Evolutionary conservation across 345 rosid species (phyloP).

Genomic region (Sisymbrium altissimum): DNA sequence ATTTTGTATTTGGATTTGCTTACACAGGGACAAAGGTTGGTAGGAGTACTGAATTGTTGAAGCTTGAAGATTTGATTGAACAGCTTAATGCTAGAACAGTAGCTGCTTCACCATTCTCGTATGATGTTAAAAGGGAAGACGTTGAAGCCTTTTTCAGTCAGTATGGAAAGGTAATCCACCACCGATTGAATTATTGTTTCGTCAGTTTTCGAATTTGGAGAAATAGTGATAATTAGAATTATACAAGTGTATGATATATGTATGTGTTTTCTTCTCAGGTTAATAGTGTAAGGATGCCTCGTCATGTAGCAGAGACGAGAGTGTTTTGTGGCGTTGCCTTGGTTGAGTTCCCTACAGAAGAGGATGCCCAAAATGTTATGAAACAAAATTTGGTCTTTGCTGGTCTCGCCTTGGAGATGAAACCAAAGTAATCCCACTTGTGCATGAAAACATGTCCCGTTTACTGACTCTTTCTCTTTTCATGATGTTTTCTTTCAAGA

Average conservation of each 20-base stretch:
- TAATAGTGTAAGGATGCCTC: conserved; percentile 88
- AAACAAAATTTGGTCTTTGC: conserved; percentile 58
- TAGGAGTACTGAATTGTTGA: conserved; percentile 53
- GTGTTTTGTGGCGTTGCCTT: conserved; percentile 77
- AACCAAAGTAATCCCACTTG: conserved; percentile 62
- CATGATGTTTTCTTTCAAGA: conserved; percentile 2
- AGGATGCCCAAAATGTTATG: conserved; percentile 63
- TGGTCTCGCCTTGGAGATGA: conserved; percentile 67
- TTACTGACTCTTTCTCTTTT: conserved; percentile 2
- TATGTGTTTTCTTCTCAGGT: conserved; percentile 42
- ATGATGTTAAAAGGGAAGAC: conserved; percentile 63
- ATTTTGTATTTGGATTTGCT: background rate
- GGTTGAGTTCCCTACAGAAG: conserved; percentile 76
- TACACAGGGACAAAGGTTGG: conserved; percentile 75
- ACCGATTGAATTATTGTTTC: background rate
- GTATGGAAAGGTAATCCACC: conserved; percentile 56
- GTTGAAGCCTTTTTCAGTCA: conserved; percentile 65
- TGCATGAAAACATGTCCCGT: background rate
- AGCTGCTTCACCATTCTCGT: conserved; percentile 67
- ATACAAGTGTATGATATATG: background rate
- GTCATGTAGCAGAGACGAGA: conserved; percentile 68
- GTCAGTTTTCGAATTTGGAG: background rate
- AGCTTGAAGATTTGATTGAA: conserved; percentile 67
- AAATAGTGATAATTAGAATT: background rate
- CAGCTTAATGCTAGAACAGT: conserved; percentile 72